These are phyloP conservation scores for Pyronema domesticum DNA, from an alignment of 495 filamentous ascomycete species.

Conservation along the genomic window DNA sequence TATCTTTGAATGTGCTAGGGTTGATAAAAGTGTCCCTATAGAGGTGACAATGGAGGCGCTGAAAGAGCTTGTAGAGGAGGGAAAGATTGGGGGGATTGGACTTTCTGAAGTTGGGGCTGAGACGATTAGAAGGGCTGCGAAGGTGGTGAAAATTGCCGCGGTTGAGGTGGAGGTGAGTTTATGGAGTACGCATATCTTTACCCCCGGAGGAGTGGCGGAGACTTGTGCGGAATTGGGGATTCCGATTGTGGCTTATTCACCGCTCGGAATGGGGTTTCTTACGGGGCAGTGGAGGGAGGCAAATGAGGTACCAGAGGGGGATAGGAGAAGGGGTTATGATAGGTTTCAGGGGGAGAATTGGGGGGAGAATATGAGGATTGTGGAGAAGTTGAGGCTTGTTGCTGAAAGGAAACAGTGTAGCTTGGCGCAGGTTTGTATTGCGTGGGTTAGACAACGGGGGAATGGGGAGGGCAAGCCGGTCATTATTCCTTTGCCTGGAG, in stretches of 20 bases:
- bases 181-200: slow-evolving; percentile 42
- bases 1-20: slow-evolving; percentile 52
- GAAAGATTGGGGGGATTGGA: slow-evolving; percentile 59
- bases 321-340: slow-evolving; percentile 41
- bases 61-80: slow-evolving; percentile 48
- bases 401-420: slow-evolving; percentile 50
- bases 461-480: slow-evolving; percentile 42
- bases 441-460: slow-evolving; percentile 46
- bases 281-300: slow-evolving; percentile 41
- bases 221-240: slow-evolving; percentile 30
- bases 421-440: slow-evolving; percentile 56
- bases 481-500: slow-evolving; percentile 75
- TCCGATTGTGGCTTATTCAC: slow-evolving; percentile 31
- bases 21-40: slow-evolving; percentile 7
- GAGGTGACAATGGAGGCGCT: slow-evolving; percentile 35
- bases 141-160: slow-evolving; percentile 47
- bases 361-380: slow-evolving; percentile 21
- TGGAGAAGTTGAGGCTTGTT: slow-evolving; percentile 39
- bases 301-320: slow-evolving; percentile 43
- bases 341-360: not conserved
- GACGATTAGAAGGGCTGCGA: slow-evolving; percentile 53
- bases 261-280: slow-evolving; percentile 32
- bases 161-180: slow-evolving; percentile 68
- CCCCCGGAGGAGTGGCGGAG: not conserved
- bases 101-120: slow-evolving; percentile 54